Percentiles rank a stretch among this genome's conserved stretches.
phyloP scores from a whole-genome alignment of 2,329 filamentous ascomycete species.

The Cercospora berteroae region DNA sequence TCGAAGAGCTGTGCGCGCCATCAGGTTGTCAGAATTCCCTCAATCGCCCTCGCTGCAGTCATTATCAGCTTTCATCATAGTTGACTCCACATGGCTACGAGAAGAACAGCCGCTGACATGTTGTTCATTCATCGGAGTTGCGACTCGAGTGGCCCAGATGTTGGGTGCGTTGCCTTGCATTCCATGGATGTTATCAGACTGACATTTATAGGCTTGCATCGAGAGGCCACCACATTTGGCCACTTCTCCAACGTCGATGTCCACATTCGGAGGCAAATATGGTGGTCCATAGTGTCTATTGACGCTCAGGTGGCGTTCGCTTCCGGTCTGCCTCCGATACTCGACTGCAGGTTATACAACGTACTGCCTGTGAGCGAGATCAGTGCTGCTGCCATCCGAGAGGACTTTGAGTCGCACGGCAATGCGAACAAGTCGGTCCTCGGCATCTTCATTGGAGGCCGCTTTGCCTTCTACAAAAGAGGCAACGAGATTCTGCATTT shows the following conservation, averaged over 20 bases:
- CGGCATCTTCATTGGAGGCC: slow-evolving; percentile 26
- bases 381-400: slow-evolving; percentile 41
- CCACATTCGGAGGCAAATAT: slow-evolving; percentile 47
- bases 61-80: slow-evolving; percentile 47
- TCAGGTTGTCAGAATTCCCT: slow-evolving; percentile 39
- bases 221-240: slow-evolving; percentile 48
- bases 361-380: slow-evolving; percentile 43
- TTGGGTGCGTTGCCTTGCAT: slow-evolving; percentile 37
- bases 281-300: slow-evolving; percentile 52
- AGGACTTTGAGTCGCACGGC: slow-evolving; percentile 37
- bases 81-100: slow-evolving; percentile 38
- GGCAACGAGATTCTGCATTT: slow-evolving; percentile 27
- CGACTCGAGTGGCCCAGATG: slow-evolving; percentile 48
- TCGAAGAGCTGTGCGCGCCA: slow-evolving; percentile 25
- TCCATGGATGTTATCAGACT: background rate
- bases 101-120: slow-evolving; percentile 51
- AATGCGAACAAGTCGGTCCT: slow-evolving; percentile 28
- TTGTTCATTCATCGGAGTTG: slow-evolving; percentile 50
- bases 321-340: slow-evolving; percentile 48
- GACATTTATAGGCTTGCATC: slow-evolving; percentile 39
- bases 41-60: slow-evolving; percentile 47
- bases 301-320: slow-evolving; percentile 52
- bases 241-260: slow-evolving; percentile 46
- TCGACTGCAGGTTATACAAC: slow-evolving; percentile 48
- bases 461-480: slow-evolving; percentile 25